phyloP scores from a whole-genome alignment of 148 eudicot species.

The Rhododendron henanense region DNA sequence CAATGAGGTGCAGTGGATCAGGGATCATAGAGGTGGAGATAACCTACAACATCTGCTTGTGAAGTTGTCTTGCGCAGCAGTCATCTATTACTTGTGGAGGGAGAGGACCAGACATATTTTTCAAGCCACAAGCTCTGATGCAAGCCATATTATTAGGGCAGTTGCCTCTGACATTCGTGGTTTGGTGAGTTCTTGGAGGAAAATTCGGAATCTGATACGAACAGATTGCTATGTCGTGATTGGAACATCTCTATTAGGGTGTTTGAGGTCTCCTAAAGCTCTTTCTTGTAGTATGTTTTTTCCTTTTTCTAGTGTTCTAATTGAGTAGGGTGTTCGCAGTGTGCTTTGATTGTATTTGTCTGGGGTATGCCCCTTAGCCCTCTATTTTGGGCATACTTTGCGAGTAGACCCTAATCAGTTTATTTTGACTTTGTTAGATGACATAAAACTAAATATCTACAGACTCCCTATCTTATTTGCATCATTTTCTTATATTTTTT shows the following conservation, averaged over 20 bases:
- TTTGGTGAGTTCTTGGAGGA: not conserved
- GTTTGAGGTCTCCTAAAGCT: not conserved
- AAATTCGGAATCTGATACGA: not conserved
- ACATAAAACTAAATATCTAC: too few relatives aligned
- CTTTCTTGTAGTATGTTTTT: not conserved
- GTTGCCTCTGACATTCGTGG: not conserved
- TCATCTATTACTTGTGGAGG: not conserved
- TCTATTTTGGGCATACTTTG: too few relatives aligned
- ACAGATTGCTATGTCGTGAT: not conserved
- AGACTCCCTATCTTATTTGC: too few relatives aligned
- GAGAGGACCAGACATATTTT: too few relatives aligned
- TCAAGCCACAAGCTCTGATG: not conserved
- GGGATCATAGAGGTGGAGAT: not conserved
- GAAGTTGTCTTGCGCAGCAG: not conserved
- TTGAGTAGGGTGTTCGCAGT: not conserved
- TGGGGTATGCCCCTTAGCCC: too few relatives aligned
- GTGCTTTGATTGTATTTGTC: not conserved
- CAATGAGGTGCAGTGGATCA: not conserved
- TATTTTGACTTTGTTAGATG: too few relatives aligned
- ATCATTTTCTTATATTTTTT: too few relatives aligned
- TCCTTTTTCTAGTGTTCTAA: not conserved
- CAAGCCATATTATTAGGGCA: not conserved
- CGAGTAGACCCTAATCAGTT: too few relatives aligned
- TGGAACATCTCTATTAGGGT: not conserved
- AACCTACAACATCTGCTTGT: not conserved